Evolutionary conservation across 2,329 filamentous ascomycete genomes (phyloP), one percentile per base, ranked within the genome.

Genomic region (Clonostachys solani): DNA sequence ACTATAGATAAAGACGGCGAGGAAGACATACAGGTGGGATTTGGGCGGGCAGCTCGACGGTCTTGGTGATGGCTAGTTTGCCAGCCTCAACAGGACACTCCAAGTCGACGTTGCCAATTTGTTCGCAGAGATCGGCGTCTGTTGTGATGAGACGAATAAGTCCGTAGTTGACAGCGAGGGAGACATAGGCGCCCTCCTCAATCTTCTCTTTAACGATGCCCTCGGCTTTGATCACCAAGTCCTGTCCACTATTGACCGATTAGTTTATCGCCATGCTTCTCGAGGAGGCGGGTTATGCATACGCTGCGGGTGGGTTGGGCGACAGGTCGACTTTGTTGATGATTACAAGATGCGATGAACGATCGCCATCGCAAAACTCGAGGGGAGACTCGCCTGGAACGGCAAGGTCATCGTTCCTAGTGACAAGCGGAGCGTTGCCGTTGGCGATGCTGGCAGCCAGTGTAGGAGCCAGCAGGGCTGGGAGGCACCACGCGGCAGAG

Each of bases 261-360:
- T 52, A 67, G 61, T 16, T 23, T 55, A 36, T 19, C 37, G 36
- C 17, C 36, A 18, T n/a, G 36, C 17, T 18, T n/a, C 36, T n/a
- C 36, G 15, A 38, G 23, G 36, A 38, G 34, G 40, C 36, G 38
- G 19, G 35, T 42, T 42, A 15, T 40, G 52, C 43, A 50, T 83
- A 97, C 92, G 91, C 77, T 62, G 81, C 63, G 35, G 94, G 94
- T 50, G 92, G 94, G 68, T 96, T 97, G 13, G 94, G 94, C 35
- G 68, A 62, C 48, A 99, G 70, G 59, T 96, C 84, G 48, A 97
- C 90, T 42, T 80, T 80, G 53, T 91, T 75, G 59, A 99, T 91
- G 40, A 73, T 71, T 56, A 96, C 73, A 48, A 92, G 78, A 64
- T 96, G 83, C 45, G 81, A 66, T 43, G 69, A 67, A 49, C 89